Evolutionary conservation across 129 eudicot genomes (phyloP).

Genomic region (Flaveria ramosissima): DNA sequence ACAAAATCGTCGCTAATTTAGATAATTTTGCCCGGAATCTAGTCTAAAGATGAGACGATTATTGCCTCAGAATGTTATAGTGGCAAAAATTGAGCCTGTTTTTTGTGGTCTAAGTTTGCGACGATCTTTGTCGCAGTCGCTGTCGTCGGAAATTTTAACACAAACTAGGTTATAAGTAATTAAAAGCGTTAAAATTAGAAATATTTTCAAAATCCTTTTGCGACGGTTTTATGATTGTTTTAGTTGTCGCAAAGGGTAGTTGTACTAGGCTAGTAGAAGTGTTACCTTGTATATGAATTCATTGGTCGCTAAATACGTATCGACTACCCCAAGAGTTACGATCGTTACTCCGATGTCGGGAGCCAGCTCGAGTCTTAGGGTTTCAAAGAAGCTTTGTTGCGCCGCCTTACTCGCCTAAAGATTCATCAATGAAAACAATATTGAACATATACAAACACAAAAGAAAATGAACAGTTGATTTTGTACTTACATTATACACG

Average conservation of each 20-base stretch:
- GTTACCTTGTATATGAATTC: constrained; percentile 42
- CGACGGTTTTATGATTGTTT: not conserved
- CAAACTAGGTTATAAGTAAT: too few relatives aligned
- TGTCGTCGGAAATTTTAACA: too few relatives aligned
- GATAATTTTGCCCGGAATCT: too few relatives aligned
- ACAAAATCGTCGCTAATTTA: too few relatives aligned
- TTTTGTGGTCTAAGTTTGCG: too few relatives aligned
- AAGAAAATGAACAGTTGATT: not conserved
- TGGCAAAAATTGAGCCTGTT: too few relatives aligned
- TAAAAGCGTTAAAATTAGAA: too few relatives aligned
- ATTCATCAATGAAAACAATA: not conserved
- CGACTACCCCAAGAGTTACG: constrained; percentile 55
- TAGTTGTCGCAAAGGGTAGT: not conserved
- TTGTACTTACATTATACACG: constrained; percentile 50
- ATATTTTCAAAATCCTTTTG: not conserved
- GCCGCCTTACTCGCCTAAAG: constrained; percentile 81
- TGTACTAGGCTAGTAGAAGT: not conserved
- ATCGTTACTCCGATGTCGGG: constrained; percentile 57
- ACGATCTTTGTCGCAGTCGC: too few relatives aligned
- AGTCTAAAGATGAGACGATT: too few relatives aligned
- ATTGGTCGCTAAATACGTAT: constrained; percentile 51
- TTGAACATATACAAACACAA: not conserved
- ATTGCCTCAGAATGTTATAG: too few relatives aligned
- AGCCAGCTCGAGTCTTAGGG: constrained; percentile 59
- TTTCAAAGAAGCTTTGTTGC: constrained; percentile 62